Percentiles rank a stretch among this genome's conserved stretches.
Evolutionary conservation across 2,329 filamentous ascomycete genomes (phyloP).

Genomic region (Xylaria polymorpha): DNA sequence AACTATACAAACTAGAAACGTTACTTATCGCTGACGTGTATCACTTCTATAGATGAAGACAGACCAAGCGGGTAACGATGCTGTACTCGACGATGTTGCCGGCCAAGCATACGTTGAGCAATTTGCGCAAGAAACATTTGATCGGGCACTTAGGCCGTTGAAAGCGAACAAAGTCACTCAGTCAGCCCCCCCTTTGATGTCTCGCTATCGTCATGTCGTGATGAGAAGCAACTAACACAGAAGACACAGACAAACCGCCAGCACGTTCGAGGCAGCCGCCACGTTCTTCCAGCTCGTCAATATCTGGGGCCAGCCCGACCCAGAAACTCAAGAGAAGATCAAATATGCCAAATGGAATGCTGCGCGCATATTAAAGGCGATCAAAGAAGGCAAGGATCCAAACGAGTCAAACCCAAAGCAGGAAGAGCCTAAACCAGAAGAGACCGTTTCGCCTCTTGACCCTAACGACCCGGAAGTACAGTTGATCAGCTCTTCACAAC

Average conservation of each 20-base stretch:
- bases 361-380: constrained; percentile 86
- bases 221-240: constrained; percentile 23
- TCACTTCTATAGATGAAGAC: constrained; percentile 68
- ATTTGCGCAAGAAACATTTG: constrained; percentile 90
- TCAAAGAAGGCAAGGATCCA: constrained; percentile 90
- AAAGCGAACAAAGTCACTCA: constrained; percentile 84
- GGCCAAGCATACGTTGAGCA: constrained; percentile 94
- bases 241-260: constrained; percentile 79
- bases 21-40: constrained; percentile 34
- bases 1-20: background rate
- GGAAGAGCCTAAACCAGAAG: constrained; percentile 62
- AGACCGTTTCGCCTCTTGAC: constrained; percentile 63
- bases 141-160: constrained; percentile 83
- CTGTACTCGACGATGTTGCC: constrained; percentile 84
- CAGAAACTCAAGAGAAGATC: constrained; percentile 84
- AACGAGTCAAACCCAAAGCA: constrained; percentile 87
- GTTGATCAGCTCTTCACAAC: constrained; percentile 56
- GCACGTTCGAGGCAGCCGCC: constrained; percentile 91
- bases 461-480: constrained; percentile 74
- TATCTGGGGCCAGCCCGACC: constrained; percentile 82
- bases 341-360: constrained; percentile 98
- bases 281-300: constrained; percentile 91
- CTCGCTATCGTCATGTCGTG: background rate
- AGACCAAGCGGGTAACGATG: constrained; percentile 80
- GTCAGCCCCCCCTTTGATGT: constrained; percentile 56